phyloP scores from a whole-genome alignment of 139 green algal species.

The Coccomyxa sp. region DNA sequence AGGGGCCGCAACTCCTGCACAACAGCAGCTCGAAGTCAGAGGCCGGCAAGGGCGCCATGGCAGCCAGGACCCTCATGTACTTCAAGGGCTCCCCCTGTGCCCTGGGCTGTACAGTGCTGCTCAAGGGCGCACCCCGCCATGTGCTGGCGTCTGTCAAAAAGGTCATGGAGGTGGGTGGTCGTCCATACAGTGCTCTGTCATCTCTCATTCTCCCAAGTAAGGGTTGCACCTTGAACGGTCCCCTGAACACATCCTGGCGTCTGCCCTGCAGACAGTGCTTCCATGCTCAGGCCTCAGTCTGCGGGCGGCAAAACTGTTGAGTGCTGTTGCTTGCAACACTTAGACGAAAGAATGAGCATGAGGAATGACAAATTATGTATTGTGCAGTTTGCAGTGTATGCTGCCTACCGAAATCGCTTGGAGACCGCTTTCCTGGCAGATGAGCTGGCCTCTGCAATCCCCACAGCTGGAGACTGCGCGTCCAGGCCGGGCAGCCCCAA shows the following conservation, averaged over 20 bases:
- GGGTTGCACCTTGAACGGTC: too few species aligned
- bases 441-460: slow-evolving; percentile 29
- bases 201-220: too few species aligned
- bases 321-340: too few species aligned
- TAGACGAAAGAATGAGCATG: too few species aligned
- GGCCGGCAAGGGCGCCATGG: neutral
- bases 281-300: too few species aligned
- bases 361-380: too few species aligned
- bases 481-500: too few species aligned
- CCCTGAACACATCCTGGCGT: too few species aligned
- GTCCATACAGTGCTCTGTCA: too few species aligned
- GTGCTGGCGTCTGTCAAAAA: slow-evolving; percentile 51
- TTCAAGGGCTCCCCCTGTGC: slow-evolving; percentile 65
- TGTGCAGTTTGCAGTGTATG: slow-evolving; percentile 56
- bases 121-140: slow-evolving; percentile 31
- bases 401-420: slow-evolving; percentile 57
- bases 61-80: slow-evolving; percentile 50
- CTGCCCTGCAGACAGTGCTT: too few species aligned
- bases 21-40: neutral
- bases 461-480: neutral
- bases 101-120: slow-evolving; percentile 70
- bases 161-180: slow-evolving; percentile 9
- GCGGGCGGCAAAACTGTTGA: too few species aligned
- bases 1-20: neutral
- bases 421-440: slow-evolving; percentile 65